Evolutionary conservation across 257 asterid genomes (phyloP).

Genomic region (Solanum dulcamara): DNA sequence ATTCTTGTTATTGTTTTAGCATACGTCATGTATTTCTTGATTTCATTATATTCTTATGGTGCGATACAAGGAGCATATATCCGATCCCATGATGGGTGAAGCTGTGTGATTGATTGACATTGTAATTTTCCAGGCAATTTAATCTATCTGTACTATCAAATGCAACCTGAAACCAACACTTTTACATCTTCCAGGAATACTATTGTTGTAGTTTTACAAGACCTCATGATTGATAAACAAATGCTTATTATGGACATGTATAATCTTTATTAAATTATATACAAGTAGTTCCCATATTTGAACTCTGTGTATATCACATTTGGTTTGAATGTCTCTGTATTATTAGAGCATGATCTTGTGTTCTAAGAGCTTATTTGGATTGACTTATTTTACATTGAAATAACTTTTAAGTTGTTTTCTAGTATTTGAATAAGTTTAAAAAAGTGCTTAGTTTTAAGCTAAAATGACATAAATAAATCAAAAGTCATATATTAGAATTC

Average conservation of each 20-base stretch:
- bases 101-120: constrained; percentile 14
- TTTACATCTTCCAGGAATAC: constrained; percentile 30
- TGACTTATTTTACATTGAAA: too few species aligned
- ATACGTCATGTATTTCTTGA: background rate
- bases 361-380: too few species aligned
- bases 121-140: constrained; percentile 11
- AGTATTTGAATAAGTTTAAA: too few species aligned
- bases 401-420: too few species aligned
- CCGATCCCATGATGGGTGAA: constrained; percentile 20
- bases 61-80: constrained; percentile 8
- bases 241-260: background rate
- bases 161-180: constrained; percentile 16
- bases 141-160: constrained; percentile 8
- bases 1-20: constrained; percentile 23
- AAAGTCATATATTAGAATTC: too few species aligned
- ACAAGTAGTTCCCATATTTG: background rate
- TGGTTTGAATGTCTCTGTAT: background rate
- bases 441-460: too few species aligned
- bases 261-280: background rate
- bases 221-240: background rate
- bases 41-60: constrained; percentile 18
- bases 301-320: background rate
- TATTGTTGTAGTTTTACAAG: constrained; percentile 28
- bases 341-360: background rate
- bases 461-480: too few species aligned